Base-by-base conservation (phyloP, 2,329 filamentous ascomycete genomes). In the Clonostachys chloroleuca region DNA sequence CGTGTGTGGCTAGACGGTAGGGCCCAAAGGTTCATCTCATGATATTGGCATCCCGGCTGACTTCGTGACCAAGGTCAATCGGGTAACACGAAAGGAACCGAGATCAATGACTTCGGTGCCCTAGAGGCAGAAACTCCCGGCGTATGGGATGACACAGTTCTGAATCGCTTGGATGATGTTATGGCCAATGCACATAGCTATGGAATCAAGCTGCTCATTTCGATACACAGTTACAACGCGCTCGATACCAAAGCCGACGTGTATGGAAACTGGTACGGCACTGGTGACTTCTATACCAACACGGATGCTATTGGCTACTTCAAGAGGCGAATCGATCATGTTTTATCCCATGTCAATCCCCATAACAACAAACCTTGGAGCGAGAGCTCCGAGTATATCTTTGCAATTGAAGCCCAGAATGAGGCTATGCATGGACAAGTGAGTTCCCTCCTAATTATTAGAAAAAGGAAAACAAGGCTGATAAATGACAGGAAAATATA, bases 381-480 rank as follows among this genome's bases (percentile, higher is more conserved):
- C 2, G 40, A 55, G 40, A 56, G 51, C 43, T 51, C 52, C 1
- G 53, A 56, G 34, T 56, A 58, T 6, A 58, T 56, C 7, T 58
- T 56, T 45, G 54, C 51, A 3, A 57, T 58, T 16, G 51, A 57
- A 34, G 53, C 54, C 5, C 54, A 57, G 12, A 58, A 56, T 5
- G 51, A 57, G 34, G 55, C 51, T 5, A 53, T 58, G 54, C 51
- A 57, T 12, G 45, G 45, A 1, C 51, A 54, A 44, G 51, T 56
- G 42, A 33, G 20, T 30, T n/a, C 8, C 12, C 12, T 12, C 18
- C 18, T 5, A 18, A 18, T 18, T 18, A 18, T 18, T 18, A 18
- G 18, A 18, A 18, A 18, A 18, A 18, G 18, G 18, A 18, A 18
- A 18, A 18, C 5, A 18, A 18, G 18, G 18, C 18, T 18, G 18